Evolutionary conservation across 257 asterid species (phyloP).

Genomic region (Echium plantagineum): DNA sequence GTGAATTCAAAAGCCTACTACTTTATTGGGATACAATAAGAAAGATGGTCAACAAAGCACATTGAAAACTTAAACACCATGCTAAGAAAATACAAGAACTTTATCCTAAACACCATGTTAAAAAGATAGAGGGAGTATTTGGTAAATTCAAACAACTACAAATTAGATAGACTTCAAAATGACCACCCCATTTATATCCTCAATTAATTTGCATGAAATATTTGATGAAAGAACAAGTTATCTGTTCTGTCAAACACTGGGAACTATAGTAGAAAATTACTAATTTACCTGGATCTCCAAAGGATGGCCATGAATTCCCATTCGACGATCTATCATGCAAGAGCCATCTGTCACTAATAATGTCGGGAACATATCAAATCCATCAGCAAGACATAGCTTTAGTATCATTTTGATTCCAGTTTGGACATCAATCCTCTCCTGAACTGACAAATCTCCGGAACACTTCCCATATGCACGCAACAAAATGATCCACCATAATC

Average conservation of each 20-base stretch:
- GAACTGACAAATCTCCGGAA: conserved; percentile 66
- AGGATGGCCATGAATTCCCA: conserved; percentile 81
- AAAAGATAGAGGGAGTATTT: too few species aligned
- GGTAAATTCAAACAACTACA: too few species aligned
- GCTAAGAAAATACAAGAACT: too few species aligned
- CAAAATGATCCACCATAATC: conserved; percentile 78
- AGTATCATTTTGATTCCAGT: conserved; percentile 77
- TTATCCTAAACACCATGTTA: too few species aligned
- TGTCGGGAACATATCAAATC: conserved; percentile 75
- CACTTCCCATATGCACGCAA: conserved; percentile 72
- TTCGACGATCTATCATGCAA: conserved; percentile 82
- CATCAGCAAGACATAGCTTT: conserved; percentile 66
- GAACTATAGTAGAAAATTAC: not conserved
- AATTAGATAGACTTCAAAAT: too few species aligned
- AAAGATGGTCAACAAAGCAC: too few species aligned
- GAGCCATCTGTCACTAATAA: conserved; percentile 72
- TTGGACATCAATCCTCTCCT: conserved; percentile 70
- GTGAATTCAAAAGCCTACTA: too few species aligned
- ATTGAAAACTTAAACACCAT: too few species aligned
- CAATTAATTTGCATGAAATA: too few species aligned
- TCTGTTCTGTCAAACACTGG: not conserved
- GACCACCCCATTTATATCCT: too few species aligned
- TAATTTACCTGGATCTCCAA: conserved; percentile 59
- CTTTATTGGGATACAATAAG: too few species aligned
- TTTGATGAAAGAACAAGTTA: too few species aligned